Percentiles rank a stretch among this genome's conserved stretches.
phyloP scores from a whole-genome alignment of 148 eudicot species.

The Mesembryanthemum crystallinum region DNA sequence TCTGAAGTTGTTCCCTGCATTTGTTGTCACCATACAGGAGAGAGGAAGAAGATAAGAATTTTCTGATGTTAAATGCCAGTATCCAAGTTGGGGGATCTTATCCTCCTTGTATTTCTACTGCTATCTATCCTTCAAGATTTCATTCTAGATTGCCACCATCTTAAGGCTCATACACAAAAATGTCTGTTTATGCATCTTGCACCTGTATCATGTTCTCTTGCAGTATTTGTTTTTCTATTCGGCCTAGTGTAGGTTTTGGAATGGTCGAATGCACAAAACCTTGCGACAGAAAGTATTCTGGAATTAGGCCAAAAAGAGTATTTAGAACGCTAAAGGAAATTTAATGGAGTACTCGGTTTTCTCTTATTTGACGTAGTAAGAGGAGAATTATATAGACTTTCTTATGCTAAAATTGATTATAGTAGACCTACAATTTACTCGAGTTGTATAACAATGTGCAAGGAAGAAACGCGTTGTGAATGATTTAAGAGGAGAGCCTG shows the following conservation, averaged over 20 bases:
- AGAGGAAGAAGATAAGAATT: conserved; percentile 25
- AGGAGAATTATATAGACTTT: no score
- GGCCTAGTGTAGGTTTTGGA: no score
- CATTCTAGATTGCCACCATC: not conserved
- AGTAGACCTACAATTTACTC: not conserved
- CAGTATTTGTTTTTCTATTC: no score
- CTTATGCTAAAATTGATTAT: not conserved
- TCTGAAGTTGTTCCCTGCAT: not conserved
- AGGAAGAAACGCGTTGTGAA: not conserved
- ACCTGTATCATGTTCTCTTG: not conserved
- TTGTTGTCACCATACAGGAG: not conserved
- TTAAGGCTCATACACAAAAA: not conserved
- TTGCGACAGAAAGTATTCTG: no score
- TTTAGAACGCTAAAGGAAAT: no score
- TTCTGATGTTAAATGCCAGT: conserved; percentile 10
- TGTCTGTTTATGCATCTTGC: not conserved
- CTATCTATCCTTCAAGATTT: not conserved
- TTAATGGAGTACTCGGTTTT: no score
- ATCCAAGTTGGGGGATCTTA: not conserved
- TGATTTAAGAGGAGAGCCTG: not conserved
- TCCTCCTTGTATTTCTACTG: conserved; percentile 18
- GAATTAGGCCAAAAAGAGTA: no score
- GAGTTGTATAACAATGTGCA: no score
- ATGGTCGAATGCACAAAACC: no score
- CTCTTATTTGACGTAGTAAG: no score